Evolutionary conservation across 352 stramenopile species (phyloP).

Genomic region (Phytophthora pisi): DNA sequence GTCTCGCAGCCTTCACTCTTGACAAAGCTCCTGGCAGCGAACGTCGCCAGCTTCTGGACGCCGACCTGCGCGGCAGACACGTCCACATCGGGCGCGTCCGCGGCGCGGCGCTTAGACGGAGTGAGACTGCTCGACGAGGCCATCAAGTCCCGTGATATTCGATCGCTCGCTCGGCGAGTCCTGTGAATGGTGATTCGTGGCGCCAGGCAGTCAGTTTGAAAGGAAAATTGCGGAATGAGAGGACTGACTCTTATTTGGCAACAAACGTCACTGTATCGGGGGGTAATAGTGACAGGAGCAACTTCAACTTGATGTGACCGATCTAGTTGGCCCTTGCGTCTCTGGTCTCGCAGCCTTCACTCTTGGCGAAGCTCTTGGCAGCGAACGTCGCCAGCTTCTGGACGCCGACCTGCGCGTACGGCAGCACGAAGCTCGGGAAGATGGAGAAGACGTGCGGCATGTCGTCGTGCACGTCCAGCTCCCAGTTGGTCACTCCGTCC

Average conservation of each 20-base stretch:
- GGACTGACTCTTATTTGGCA: neutral
- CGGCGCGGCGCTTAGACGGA: neutral
- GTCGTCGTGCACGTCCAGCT: slow-evolving; percentile 36
- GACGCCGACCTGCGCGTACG: slow-evolving; percentile 30
- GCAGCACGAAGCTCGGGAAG: slow-evolving; percentile 38
- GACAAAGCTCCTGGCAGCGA: too few species aligned
- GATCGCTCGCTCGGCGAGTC: neutral
- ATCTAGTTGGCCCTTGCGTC: slow-evolving; percentile 3
- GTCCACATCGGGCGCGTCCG: neutral
- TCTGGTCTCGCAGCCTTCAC: neutral
- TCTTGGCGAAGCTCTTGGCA: slow-evolving; percentile 23
- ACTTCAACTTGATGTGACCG: neutral
- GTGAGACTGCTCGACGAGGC: neutral
- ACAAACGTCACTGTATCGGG: neutral
- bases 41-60: too few species aligned
- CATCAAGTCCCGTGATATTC: neutral
- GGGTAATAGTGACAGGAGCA: neutral
- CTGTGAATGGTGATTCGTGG: slow-evolving; percentile 18
- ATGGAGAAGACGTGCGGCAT: slow-evolving; percentile 44
- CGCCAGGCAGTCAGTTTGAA: slow-evolving; percentile 17
- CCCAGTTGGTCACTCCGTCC: slow-evolving; percentile 26
- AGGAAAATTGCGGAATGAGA: slow-evolving; percentile 7
- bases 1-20: too few species aligned
- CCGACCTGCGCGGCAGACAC: neutral
- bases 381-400: slow-evolving; percentile 27